These are phyloP conservation scores for Clavaria fumosa DNA, from an alignment of 768 basidiomycete genomes.

Conservation along the genomic window DNA sequence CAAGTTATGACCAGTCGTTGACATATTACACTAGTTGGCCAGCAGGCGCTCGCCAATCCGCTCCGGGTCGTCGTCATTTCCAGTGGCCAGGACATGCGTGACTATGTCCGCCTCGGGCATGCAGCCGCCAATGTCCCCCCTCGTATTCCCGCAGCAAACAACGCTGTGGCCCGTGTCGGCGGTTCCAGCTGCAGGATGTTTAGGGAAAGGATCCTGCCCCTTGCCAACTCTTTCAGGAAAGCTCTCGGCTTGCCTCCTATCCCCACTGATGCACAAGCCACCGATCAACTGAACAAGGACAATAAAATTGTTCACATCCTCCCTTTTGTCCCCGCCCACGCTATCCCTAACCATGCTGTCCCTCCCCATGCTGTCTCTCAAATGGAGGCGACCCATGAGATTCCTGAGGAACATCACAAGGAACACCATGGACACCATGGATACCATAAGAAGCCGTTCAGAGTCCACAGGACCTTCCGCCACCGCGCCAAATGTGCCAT, in stretches of 20 bases:
- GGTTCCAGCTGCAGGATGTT: constrained; percentile 17
- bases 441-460: constrained; percentile 16
- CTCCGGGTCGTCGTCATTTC: constrained; percentile 29
- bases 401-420: constrained; percentile 9
- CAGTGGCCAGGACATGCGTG: constrained; percentile 11
- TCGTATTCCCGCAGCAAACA: constrained; percentile 13
- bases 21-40: constrained; percentile 12
- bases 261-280: too few species aligned
- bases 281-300: too few species aligned
- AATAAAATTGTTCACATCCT: constrained; percentile 5
- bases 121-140: constrained; percentile 20
- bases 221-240: constrained; percentile 40
- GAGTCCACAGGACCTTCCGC: too few species aligned
- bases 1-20: not conserved
- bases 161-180: constrained; percentile 7
- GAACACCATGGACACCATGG: constrained; percentile 16
- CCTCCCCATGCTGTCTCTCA: constrained; percentile 5
- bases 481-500: constrained; percentile 39
- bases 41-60: constrained; percentile 32
- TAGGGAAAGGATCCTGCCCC: constrained; percentile 32
- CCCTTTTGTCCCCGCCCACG: constrained; percentile 2
- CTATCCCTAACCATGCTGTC: constrained; percentile 1
- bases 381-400: too few species aligned
- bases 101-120: constrained; percentile 24
- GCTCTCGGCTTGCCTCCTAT: constrained; percentile 39